Conservation (phyloP, 257 asterid genomes). For the Fraxinus excelsior region DNA sequence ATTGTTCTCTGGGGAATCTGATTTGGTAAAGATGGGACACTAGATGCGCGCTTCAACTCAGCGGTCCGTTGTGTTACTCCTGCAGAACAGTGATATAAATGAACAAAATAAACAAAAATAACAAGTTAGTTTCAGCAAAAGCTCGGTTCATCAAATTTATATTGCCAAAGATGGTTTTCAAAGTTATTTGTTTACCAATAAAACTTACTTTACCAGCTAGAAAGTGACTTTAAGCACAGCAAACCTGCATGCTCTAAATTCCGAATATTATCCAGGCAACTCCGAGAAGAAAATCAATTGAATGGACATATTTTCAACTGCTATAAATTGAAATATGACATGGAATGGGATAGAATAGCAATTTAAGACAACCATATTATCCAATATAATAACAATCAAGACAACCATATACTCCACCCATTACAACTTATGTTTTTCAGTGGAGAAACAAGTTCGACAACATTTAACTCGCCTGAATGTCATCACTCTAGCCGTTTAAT, state of each 20-base stretch:
- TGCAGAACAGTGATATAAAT: conserved; percentile 10
- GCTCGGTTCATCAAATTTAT: neutral
- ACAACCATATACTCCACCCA: too few relatives aligned
- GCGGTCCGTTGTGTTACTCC: conserved; percentile 19
- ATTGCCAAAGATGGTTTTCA: neutral
- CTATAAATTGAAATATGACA: too few relatives aligned
- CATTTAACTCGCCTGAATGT: too few relatives aligned
- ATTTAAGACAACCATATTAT: too few relatives aligned
- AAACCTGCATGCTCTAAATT: neutral
- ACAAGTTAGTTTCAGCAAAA: neutral
- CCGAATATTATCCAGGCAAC: neutral
- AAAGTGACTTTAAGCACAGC: neutral
- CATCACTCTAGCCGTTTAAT: too few relatives aligned
- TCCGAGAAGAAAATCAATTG: too few relatives aligned
- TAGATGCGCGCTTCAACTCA: conserved; percentile 23
- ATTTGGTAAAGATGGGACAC: conserved; percentile 4
- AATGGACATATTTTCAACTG: too few relatives aligned
- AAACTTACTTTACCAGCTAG: neutral
- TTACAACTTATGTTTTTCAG: too few relatives aligned
- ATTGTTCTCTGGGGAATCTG: conserved; percentile 1
- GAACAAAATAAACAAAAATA: neutral
- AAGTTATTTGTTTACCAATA: neutral
- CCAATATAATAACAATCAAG: too few relatives aligned
- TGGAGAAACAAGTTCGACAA: too few relatives aligned
- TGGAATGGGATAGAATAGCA: too few relatives aligned